Evolutionary conservation across 306 rosid genomes (phyloP).

Genomic region (Glycine latifolia): DNA sequence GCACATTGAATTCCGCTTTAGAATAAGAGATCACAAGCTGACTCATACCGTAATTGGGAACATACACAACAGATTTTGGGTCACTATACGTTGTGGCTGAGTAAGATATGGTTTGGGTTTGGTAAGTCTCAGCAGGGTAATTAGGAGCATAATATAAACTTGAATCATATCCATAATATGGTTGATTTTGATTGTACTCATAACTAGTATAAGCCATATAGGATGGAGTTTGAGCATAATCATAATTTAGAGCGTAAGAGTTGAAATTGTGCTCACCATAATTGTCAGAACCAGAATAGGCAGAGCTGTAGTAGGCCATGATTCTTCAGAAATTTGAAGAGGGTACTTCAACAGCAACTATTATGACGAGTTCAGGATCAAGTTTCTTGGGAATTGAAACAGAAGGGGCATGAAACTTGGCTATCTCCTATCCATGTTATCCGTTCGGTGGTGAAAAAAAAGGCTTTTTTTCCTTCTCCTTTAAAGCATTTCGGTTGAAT

Average conservation of each 20-base stretch:
- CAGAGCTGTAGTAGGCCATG: conserved; percentile 70
- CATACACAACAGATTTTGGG: conserved; percentile 55
- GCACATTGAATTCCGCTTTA: conserved; percentile 56
- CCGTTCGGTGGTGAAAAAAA: background rate
- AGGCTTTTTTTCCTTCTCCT: background rate
- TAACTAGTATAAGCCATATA: conserved; percentile 47
- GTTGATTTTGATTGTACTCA: conserved; percentile 46
- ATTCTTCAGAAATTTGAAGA: too few species aligned
- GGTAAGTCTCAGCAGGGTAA: conserved; percentile 41
- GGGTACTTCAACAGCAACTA: too few species aligned
- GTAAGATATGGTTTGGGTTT: conserved; percentile 46
- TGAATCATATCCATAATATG: conserved; percentile 59
- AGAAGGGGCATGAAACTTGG: background rate
- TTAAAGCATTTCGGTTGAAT: background rate
- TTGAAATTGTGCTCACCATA: conserved; percentile 59
- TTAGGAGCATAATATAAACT: conserved; percentile 30
- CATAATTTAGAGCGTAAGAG: conserved; percentile 51
- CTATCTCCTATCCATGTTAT: background rate
- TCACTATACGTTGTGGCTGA: conserved; percentile 57
- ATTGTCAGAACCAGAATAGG: conserved; percentile 47
- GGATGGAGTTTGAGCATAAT: conserved; percentile 46
- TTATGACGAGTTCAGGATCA: background rate
- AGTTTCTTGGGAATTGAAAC: background rate
- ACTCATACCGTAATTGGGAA: conserved; percentile 55
- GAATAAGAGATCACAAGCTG: conserved; percentile 65